Conservation (phyloP, 495 filamentous ascomycete genomes). For the Podospora australis region DNA sequence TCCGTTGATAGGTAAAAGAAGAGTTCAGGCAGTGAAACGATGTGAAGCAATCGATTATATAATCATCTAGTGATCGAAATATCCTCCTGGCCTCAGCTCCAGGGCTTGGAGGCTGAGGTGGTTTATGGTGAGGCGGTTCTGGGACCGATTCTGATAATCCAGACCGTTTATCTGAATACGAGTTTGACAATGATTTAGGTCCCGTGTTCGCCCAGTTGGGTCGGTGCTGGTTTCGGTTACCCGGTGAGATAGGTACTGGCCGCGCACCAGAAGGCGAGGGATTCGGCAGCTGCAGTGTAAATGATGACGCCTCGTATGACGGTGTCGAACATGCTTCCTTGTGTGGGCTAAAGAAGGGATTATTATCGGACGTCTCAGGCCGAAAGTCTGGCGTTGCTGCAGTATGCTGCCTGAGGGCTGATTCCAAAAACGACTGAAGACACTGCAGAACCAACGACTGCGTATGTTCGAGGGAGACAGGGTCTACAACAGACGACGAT, state of each 20-base stretch:
- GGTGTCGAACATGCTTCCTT: too few relatives aligned
- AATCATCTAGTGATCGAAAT: slow-evolving; percentile 71
- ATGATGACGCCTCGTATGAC: too few relatives aligned
- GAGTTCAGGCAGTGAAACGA: slow-evolving; percentile 64
- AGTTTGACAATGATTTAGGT: slow-evolving; percentile 33
- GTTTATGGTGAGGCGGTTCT: slow-evolving; percentile 6
- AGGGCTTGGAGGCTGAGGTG: slow-evolving; percentile 15
- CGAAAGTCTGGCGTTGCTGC: too few relatives aligned
- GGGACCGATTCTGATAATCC: slow-evolving; percentile 3
- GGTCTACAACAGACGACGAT: slow-evolving; percentile 3
- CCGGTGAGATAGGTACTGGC: neutral
- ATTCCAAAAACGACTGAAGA: slow-evolving; percentile 21
- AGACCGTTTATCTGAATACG: slow-evolving; percentile 31
- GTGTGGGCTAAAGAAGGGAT: too few relatives aligned
- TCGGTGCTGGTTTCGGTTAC: slow-evolving; percentile 18
- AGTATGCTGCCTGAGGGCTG: slow-evolving; percentile 8
- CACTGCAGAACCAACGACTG: slow-evolving; percentile 25
- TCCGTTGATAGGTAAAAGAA: slow-evolving; percentile 53
- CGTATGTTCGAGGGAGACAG: slow-evolving; percentile 28
- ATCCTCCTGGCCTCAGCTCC: slow-evolving; percentile 36
- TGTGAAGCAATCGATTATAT: slow-evolving; percentile 61
- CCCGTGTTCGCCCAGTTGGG: slow-evolving; percentile 18
- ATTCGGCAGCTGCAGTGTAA: too few relatives aligned
- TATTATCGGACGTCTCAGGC: too few relatives aligned
- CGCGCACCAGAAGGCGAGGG: neutral